A percentile compares a stretch with the other conserved stretches of the same genome.
phyloP scores from a whole-genome alignment of 148 eudicot genomes.

The Pouteria glomerata region DNA sequence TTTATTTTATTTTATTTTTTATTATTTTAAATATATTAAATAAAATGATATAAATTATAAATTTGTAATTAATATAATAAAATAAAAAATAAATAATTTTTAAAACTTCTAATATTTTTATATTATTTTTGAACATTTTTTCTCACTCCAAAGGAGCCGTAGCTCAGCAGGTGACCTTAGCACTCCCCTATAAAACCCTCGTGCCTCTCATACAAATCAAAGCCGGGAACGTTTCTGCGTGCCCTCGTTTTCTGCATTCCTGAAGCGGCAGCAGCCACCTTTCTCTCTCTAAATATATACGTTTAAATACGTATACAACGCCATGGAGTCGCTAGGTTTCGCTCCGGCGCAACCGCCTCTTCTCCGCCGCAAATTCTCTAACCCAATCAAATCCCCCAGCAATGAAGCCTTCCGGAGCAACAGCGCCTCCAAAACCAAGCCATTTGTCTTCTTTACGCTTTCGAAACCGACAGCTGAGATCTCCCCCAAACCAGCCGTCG shows the following conservation, averaged over 20 bases:
- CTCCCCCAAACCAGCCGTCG: neutral
- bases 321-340: constrained; percentile 18
- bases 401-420: neutral
- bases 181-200: neutral
- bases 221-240: neutral
- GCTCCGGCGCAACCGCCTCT: constrained; percentile 9
- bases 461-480: constrained; percentile 19
- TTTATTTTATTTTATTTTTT: too few species aligned
- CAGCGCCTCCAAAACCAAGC: neutral
- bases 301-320: neutral
- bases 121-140: too few species aligned
- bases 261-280: neutral
- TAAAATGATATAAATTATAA: too few species aligned
- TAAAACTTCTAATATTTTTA: too few species aligned
- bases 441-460: neutral
- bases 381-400: neutral
- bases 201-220: neutral
- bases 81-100: too few species aligned
- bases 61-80: too few species aligned
- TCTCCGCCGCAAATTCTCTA: constrained; percentile 15
- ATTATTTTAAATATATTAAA: too few species aligned
- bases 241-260: neutral
- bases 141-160: too few species aligned
- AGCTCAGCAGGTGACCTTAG: too few species aligned
- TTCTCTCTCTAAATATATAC: neutral